Evolutionary conservation across 2,329 filamentous ascomycete species (phyloP).

Genomic region (Tolypocladium ovalisporum): DNA sequence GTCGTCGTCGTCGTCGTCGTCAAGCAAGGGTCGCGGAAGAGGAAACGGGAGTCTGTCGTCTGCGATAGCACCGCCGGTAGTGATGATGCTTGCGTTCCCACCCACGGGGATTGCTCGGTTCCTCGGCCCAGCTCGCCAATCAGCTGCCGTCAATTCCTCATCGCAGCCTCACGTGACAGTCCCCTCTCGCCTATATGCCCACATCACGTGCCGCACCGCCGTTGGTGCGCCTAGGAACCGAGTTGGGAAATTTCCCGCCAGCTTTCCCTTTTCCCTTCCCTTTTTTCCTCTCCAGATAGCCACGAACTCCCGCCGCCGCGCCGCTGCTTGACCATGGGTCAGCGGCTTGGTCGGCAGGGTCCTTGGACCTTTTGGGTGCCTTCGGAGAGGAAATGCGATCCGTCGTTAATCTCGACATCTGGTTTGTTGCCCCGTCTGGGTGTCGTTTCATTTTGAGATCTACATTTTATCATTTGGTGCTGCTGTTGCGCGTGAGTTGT

Average conservation of each 20-base stretch:
- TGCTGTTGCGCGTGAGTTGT: neutral
- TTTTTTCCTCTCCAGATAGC: constrained; percentile 37
- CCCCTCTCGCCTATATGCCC: constrained; percentile 4
- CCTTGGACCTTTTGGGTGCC: constrained; percentile 23
- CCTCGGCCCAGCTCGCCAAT: constrained; percentile 35
- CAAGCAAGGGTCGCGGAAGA: too few relatives aligned
- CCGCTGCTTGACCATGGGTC: constrained; percentile 18
- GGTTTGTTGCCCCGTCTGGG: constrained; percentile 32
- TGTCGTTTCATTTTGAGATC: constrained; percentile 49
- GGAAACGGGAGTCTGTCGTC: constrained; percentile 1
- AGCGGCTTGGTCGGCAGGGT: constrained; percentile 18
- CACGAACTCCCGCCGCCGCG: constrained; percentile 32
- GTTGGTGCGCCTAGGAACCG: neutral
- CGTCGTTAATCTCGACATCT: constrained; percentile 47
- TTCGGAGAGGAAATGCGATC: constrained; percentile 39
- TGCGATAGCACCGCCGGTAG: constrained; percentile 5
- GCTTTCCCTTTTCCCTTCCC: constrained; percentile 21
- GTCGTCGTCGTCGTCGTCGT: constrained; percentile 4
- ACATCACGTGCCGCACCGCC: constrained; percentile 7
- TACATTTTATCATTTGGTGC: constrained; percentile 28
- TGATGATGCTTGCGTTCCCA: constrained; percentile 11
- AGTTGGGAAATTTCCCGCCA: constrained; percentile 1
- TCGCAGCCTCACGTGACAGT: constrained; percentile 16
- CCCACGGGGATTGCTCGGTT: constrained; percentile 23
- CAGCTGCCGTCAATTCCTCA: constrained; percentile 24